phyloP scores from a whole-genome alignment of 2,329 filamentous ascomycete species.

The Alternaria sp. region DNA sequence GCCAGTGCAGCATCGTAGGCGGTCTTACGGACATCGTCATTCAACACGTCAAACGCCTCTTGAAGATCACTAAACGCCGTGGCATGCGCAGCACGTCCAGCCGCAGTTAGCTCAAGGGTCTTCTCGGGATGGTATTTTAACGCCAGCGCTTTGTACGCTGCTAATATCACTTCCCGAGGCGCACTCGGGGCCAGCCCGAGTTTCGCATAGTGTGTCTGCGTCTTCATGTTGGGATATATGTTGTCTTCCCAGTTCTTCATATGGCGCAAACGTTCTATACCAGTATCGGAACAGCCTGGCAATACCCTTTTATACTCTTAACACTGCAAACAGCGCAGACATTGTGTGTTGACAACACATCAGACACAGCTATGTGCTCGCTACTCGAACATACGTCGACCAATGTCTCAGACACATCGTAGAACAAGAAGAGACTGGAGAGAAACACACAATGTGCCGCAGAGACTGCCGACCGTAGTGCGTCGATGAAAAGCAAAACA shows the following conservation, averaged over 20 bases:
- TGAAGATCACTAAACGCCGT: conserved; percentile 20
- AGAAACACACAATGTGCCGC: neutral
- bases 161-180: conserved; percentile 23
- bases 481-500: neutral
- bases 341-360: conserved; percentile 18
- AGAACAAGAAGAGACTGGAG: neutral
- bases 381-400: neutral
- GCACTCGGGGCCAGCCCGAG: conserved; percentile 27
- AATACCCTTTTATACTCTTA: neutral
- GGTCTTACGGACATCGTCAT: conserved; percentile 17
- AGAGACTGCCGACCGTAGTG: neutral
- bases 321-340: conserved; percentile 4
- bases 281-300: conserved; percentile 4
- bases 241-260: neutral
- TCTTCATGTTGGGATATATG: conserved; percentile 4
- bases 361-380: neutral
- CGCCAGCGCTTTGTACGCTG: conserved; percentile 31
- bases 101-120: conserved; percentile 16
- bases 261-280: neutral
- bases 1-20: conserved; percentile 28
- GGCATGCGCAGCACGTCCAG: conserved; percentile 19
- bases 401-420: neutral
- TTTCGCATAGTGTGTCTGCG: conserved; percentile 25
- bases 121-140: conserved; percentile 28
- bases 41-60: conserved; percentile 31